phyloP scores from a whole-genome alignment of 2,329 filamentous ascomycete species.

The Botrytis porri region DNA sequence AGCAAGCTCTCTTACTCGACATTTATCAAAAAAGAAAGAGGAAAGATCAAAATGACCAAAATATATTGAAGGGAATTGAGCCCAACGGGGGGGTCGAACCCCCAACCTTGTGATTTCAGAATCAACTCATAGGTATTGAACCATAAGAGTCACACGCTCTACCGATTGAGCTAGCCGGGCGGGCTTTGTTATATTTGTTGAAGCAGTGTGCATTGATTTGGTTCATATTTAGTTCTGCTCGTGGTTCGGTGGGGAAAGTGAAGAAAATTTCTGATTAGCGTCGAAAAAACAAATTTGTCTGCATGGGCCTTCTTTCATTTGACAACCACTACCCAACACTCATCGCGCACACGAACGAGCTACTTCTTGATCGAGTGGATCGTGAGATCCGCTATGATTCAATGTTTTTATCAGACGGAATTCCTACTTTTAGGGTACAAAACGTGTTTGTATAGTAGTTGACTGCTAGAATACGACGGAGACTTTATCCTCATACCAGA shows the following conservation, averaged over 20 bases:
- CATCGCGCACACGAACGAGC: neutral
- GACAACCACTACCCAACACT: neutral
- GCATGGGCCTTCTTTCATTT: neutral
- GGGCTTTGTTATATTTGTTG: slow-evolving; percentile 2
- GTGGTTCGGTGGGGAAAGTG: neutral
- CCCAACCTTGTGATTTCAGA: slow-evolving; percentile 16
- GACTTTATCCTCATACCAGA: no score
- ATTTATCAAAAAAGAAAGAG: neutral
- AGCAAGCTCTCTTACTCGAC: neutral
- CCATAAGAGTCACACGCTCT: slow-evolving; percentile 37
- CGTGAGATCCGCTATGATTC: no score
- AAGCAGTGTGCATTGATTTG: fast-evolving
- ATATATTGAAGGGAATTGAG: neutral
- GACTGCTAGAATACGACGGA: neutral
- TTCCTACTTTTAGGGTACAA: no score
- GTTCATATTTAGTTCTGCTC: fast-evolving
- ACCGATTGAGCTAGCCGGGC: slow-evolving; percentile 37
- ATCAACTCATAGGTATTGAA: slow-evolving; percentile 8
- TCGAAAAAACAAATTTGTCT: neutral
- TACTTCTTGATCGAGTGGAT: neutral
- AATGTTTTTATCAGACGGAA: neutral
- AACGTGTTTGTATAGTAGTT: neutral
- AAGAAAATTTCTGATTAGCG: slow-evolving; percentile 12
- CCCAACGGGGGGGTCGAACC: slow-evolving; percentile 17
- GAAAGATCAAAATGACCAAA: neutral